Base-by-base conservation (phyloP, 2,329 filamentous ascomycete genomes). In the Hirsutella rhossiliensis region DNA sequence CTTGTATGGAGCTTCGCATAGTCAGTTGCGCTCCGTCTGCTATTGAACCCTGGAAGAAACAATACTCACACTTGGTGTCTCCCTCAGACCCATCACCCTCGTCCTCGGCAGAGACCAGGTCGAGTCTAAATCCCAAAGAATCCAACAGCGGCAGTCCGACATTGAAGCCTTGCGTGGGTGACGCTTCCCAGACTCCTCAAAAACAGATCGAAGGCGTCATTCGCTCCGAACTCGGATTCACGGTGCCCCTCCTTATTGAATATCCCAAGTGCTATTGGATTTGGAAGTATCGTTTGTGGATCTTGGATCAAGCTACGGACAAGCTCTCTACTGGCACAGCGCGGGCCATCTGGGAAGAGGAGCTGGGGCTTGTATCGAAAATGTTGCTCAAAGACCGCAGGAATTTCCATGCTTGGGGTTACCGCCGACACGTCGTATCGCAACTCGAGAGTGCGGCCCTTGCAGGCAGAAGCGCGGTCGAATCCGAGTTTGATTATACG, bases 191-290 rank as follows among this genome's bases (percentile, higher is more conserved):
- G 23, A 7, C 11, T 20, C 12, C 5, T 9, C 27, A 19, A 18
- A 20, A 46, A 19, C 41, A 55, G 6, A 53, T 59, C 19, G 28
- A 49, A 38, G 54, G 28, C 42, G 19, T 18, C 82, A 73, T 97
- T 48, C 74, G 76, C 40, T 69, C 75, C 44, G 92, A 98, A 60
- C 71, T 98, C 30, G 67, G 69, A 40, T 95, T 96, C 57, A 81
- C 90, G 30, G 77, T 96, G 36, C 86, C 87, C 1, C 73, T 98
- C 18, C 75, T 98, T 41, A 75, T 86, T 50, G 79, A 87, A 52
- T 90, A 80, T 52, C 92, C 92, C 7, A 98, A 98, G 62, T 97
- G 92, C 71, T 98, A 98, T 68, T 97, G 92, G 90, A 90, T 98
- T 56, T 98, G 92, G 92, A 94, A 95, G 54, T 90, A 96, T 63